Evolutionary conservation across 495 filamentous ascomycete species (phyloP).

Genomic region (Usnea hakonensis): DNA sequence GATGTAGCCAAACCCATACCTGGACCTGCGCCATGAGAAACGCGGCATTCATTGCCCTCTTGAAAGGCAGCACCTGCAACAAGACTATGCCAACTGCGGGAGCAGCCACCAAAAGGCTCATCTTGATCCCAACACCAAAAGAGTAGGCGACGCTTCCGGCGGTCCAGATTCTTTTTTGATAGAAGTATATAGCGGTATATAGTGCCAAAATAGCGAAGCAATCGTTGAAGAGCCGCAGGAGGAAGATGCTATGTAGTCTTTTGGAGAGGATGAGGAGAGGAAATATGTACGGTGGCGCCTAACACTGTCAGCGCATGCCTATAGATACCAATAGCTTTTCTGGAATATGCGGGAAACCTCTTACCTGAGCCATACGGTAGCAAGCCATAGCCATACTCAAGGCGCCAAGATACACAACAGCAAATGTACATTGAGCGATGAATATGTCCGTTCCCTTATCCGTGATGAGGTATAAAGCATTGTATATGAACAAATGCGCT

Average conservation of each 20-base stretch:
- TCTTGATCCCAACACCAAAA: slow-evolving; percentile 79
- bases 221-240: slow-evolving; percentile 94
- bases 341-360: slow-evolving; percentile 5
- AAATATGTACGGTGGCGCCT: slow-evolving; percentile 84
- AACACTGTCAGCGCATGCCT: neutral
- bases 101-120: slow-evolving; percentile 75
- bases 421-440: slow-evolving; percentile 74
- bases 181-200: slow-evolving; percentile 69
- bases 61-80: slow-evolving; percentile 59
- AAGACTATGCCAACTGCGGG: slow-evolving; percentile 70
- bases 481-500: slow-evolving; percentile 87
- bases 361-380: slow-evolving; percentile 65
- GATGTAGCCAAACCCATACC: neutral
- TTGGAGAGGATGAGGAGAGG: slow-evolving; percentile 85
- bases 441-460: slow-evolving; percentile 67
- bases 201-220: slow-evolving; percentile 75
- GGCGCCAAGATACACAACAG: slow-evolving; percentile 64
- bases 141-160: slow-evolving; percentile 66
- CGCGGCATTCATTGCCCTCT: slow-evolving; percentile 55
- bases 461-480: slow-evolving; percentile 68
- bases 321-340: neutral
- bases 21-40: slow-evolving; percentile 53
- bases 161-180: slow-evolving; percentile 64
- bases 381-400: slow-evolving; percentile 71
- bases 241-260: slow-evolving; percentile 83